phyloP scores from a whole-genome alignment of 2,329 filamentous ascomycete genomes.

The Curvularia sp. region DNA sequence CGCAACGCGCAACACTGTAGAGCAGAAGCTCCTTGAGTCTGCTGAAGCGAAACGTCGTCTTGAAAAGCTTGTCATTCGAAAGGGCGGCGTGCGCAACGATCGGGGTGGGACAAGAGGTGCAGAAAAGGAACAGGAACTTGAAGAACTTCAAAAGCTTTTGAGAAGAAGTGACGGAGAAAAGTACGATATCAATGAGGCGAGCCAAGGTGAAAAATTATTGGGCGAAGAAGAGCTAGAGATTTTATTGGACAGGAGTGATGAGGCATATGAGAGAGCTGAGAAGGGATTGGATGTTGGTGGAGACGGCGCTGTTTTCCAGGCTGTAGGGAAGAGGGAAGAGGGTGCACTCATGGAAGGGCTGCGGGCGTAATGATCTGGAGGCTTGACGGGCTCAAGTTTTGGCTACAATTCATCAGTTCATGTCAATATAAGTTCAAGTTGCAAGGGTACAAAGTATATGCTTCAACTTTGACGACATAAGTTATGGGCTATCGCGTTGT shows the following conservation, averaged over 20 bases:
- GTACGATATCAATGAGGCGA: conserved; percentile 61
- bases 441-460: not conserved
- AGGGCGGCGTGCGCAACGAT: conserved; percentile 72
- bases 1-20: conserved; percentile 90
- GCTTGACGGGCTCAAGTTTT: not conserved
- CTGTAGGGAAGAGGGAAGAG: conserved; percentile 78
- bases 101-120: conserved; percentile 60
- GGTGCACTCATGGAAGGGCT: conserved; percentile 59
- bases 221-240: conserved; percentile 78
- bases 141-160: conserved; percentile 57
- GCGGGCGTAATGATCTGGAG: conserved; percentile 40
- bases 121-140: conserved; percentile 55
- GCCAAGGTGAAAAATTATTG: conserved; percentile 69
- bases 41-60: conserved; percentile 91
- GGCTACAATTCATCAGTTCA: not conserved
- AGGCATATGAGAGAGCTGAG: conserved; percentile 75
- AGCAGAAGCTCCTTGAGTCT: conserved; percentile 83
- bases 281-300: conserved; percentile 77
- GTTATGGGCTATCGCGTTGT: not conserved
- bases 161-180: conserved; percentile 72
- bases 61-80: conserved; percentile 94
- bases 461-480: not conserved
- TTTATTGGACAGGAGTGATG: conserved; percentile 76
- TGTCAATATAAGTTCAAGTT: not conserved
- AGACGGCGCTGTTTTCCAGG: conserved; percentile 66